These are phyloP conservation scores for Colletotrichum higginsianum DNA, from an alignment of 2,329 filamentous ascomycete genomes.

Conservation along the genomic window DNA sequence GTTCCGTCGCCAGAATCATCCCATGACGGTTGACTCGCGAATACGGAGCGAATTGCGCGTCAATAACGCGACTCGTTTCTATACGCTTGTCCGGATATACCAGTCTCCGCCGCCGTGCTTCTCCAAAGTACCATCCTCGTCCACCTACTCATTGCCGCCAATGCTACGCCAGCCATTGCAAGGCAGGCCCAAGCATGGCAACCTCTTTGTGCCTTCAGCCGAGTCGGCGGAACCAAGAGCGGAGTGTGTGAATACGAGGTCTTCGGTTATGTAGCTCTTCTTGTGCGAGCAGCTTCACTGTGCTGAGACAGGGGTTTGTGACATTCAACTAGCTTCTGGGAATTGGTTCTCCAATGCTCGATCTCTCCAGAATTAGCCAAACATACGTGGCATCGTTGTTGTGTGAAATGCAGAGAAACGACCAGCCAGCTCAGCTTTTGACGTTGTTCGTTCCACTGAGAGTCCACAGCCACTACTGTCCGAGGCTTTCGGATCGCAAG, in stretches of 20 bases:
- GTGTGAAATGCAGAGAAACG: not conserved
- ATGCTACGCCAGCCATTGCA: not conserved
- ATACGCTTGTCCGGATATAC: not conserved
- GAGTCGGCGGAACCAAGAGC: not conserved
- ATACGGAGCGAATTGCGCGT: not conserved
- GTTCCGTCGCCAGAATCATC: constrained; percentile 53
- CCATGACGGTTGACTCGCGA: constrained; percentile 59
- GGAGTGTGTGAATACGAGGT: not conserved
- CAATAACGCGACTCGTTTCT: not conserved
- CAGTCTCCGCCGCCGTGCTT: not conserved
- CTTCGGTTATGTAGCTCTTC: not conserved
- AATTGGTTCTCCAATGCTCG: not conserved
- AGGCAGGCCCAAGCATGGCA: not conserved
- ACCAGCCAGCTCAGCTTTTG: not conserved
- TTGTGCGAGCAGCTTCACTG: not conserved
- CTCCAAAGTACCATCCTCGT: not conserved
- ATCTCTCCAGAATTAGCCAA: not conserved
- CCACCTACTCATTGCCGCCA: not conserved
- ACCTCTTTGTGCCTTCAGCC: not conserved
- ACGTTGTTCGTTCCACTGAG: not conserved
- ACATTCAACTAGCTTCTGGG: not conserved
- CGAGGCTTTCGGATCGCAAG: not conserved
- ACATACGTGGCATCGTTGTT: not conserved
- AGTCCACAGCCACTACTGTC: not conserved
- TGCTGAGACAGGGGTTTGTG: not conserved